Evolutionary conservation across 2,329 filamentous ascomycete species (phyloP).

Genomic region (Podosphaera fusca): DNA sequence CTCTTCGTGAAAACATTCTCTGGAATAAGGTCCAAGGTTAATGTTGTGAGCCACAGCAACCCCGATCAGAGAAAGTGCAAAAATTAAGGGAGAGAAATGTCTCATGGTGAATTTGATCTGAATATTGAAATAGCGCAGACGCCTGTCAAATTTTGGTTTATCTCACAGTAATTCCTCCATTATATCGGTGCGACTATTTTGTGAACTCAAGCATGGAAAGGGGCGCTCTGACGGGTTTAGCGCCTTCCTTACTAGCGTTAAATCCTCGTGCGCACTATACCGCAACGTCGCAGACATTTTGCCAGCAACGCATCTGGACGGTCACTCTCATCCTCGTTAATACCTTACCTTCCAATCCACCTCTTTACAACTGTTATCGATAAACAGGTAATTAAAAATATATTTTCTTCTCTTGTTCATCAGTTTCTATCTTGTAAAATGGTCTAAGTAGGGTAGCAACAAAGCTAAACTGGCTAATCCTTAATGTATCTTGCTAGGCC

Average conservation of each 20-base stretch:
- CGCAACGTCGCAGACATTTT: not conserved
- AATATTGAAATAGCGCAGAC: not conserved
- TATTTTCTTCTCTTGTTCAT: not conserved
- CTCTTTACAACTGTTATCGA: constrained; percentile 13
- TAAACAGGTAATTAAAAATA: constrained; percentile 12
- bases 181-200: too few species aligned
- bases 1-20: constrained; percentile 92
- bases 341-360: constrained; percentile 12
- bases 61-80: constrained; percentile 18
- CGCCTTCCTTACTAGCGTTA: not conserved
- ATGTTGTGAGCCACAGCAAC: constrained; percentile 74
- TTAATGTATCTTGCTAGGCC: too few species aligned
- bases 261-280: not conserved
- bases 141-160: not conserved
- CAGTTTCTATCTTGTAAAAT: too few species aligned
- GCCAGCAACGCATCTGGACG: not conserved
- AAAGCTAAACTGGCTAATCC: too few species aligned
- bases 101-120: constrained; percentile 9
- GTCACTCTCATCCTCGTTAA: constrained; percentile 12
- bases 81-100: constrained; percentile 12
- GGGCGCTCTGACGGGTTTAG: not conserved
- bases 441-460: too few species aligned
- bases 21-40: constrained; percentile 72
- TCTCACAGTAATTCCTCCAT: too few species aligned
- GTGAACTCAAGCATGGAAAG: too few species aligned